Percentiles rank a stretch among this genome's conserved stretches.
Conservation (phyloP, 202 grass and related monocot species). For the Carex arenaria region DNA sequence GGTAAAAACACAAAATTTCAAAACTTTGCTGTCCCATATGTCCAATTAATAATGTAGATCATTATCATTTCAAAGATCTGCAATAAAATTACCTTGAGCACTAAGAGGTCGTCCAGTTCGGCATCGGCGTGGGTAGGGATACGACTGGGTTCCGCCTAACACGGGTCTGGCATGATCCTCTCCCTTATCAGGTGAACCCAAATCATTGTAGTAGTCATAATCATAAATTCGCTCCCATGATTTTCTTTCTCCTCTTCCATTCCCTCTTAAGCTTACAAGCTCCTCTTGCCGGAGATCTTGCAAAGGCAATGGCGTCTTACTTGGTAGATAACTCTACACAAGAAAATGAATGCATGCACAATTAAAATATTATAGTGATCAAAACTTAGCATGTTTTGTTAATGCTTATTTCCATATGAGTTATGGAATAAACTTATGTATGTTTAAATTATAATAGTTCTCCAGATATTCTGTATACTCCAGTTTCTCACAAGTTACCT, state of each 20-base stretch:
- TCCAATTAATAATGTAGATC: background rate
- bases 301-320: conserved; percentile 54
- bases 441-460: background rate
- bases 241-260: conserved; percentile 55
- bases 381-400: background rate
- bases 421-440: background rate
- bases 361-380: background rate
- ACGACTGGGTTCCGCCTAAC: conserved; percentile 48
- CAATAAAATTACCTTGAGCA: conserved; percentile 29
- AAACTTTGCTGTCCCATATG: background rate
- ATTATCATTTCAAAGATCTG: conserved; percentile 1
- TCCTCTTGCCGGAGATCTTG: conserved; percentile 62
- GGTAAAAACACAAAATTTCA: background rate
- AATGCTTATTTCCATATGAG: background rate
- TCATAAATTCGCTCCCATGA: conserved; percentile 88
- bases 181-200: conserved; percentile 52
- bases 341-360: background rate
- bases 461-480: background rate
- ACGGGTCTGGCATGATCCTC: conserved; percentile 47
- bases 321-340: conserved; percentile 61
- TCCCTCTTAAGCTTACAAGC: conserved; percentile 53
- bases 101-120: conserved; percentile 65
- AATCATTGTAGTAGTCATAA: conserved; percentile 79
- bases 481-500: background rate
- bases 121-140: conserved; percentile 75